Base-by-base conservation (phyloP, 148 eudicot species). In the Tetragonia tetragonoides region DNA sequence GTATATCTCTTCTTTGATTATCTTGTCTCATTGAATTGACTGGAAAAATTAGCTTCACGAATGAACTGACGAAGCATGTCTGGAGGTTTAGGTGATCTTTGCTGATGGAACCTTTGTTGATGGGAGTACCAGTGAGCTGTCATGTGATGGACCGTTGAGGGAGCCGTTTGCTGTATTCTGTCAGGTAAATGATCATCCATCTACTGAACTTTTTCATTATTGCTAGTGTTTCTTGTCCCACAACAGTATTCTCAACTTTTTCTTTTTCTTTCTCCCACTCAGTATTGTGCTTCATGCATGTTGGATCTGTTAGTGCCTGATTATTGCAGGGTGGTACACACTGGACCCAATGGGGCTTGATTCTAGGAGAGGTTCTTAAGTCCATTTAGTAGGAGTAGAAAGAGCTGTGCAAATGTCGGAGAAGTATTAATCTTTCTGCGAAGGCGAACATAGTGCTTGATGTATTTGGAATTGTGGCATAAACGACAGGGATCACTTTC, bases 31-130 rank as follows among this genome's bases (percentile, higher is more conserved):
- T 49, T 34, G 23, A 23, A 17, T 47, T 70, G 49, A 70, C 20
- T 70, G 64, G 20, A 65, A 34, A 18, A 37, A 37, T 71, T 65
- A 63, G 62, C 71, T 75, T 65, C 37, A 5, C 2, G 16, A 68
- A 5, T 3, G 16, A 68, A 56, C 23, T 7, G 70, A 56, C 42
- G 66, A 40, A 53, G 60, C 47, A 44, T 68, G 68, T 75, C 53
- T 69, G 74, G 60, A 81, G 85, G 23, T 61, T 63, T 72, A 93
- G 97, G 98, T 94, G 80, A 90, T 94, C 78, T 94, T 92, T 87
- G 98, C 98, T 69, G 98, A 94, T 81, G 97, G 97, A 73, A 94
- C 97, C 63, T 94, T 94, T 78, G 89, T 94, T 78, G 98, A 94
- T 76, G 98, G 98, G 59, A 90, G 98, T 84, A 94, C 98, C 14